These are phyloP conservation scores for Zymoseptoria tritici DNA, from an alignment of 2,329 filamentous ascomycete genomes.

Conservation along the genomic window DNA sequence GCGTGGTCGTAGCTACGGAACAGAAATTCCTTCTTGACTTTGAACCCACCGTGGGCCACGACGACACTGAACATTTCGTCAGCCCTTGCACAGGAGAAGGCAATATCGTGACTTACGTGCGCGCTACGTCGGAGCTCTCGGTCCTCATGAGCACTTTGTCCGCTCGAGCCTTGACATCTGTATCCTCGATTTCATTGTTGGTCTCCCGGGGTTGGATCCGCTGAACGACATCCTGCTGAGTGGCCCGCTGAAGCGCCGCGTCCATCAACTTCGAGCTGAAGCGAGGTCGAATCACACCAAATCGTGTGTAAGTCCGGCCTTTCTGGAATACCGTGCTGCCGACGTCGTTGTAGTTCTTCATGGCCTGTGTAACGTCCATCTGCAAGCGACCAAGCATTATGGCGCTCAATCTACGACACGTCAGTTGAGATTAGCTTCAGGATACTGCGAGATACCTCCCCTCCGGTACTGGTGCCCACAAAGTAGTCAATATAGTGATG, in stretches of 20 bases:
- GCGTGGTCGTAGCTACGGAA: conserved; percentile 12
- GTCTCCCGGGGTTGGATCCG: too few relatives aligned
- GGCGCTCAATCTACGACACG: conserved; percentile 9
- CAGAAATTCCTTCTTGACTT: conserved; percentile 2
- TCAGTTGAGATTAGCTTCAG: not conserved
- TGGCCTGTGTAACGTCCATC: conserved; percentile 12
- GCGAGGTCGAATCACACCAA: too few relatives aligned
- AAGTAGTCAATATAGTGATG: conserved; percentile 21
- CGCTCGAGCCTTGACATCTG: too few relatives aligned
- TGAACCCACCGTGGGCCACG: conserved; percentile 4
- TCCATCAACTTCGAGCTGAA: too few relatives aligned
- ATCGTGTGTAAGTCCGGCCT: too few relatives aligned
- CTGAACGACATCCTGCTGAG: too few relatives aligned
- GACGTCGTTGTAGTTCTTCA: conserved; percentile 9
- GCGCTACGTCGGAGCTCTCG: too few relatives aligned
- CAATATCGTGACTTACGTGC: too few relatives aligned
- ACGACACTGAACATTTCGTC: conserved; percentile 1
- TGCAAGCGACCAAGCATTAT: conserved; percentile 20
- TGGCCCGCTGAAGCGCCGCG: too few relatives aligned
- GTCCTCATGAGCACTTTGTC: too few relatives aligned
- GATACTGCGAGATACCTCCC: not conserved
- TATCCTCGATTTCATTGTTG: too few relatives aligned
- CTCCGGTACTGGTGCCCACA: conserved; percentile 18
- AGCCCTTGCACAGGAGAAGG: too few relatives aligned
- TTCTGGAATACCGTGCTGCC: conserved; percentile 10